Conservation (phyloP, 805 yeast genomes). For the Candida suzukii region DNA sequence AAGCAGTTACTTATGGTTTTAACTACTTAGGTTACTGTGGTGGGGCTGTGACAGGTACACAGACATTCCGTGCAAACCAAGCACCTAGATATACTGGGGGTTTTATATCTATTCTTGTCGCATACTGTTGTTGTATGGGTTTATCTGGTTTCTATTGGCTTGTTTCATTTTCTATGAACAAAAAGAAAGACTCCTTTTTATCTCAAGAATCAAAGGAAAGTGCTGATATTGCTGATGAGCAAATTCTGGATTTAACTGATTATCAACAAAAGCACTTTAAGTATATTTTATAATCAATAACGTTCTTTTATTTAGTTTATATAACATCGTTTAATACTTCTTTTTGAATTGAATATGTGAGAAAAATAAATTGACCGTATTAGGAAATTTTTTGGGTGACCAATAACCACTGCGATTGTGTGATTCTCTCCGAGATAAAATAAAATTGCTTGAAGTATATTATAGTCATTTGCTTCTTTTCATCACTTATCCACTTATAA, state of each 20-base stretch:
- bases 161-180: conserved; percentile 18
- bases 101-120: conserved; percentile 35
- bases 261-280: conserved; percentile 18
- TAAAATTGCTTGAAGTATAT: no score
- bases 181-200: not conserved
- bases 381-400: no score
- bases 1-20: conserved; percentile 29
- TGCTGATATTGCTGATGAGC: conserved; percentile 21
- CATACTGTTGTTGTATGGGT: conserved; percentile 32
- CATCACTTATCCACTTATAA: no score
- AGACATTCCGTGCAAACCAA: conserved; percentile 33
- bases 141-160: conserved; percentile 28
- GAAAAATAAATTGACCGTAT: no score
- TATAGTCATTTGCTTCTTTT: no score
- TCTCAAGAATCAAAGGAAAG: conserved; percentile 13
- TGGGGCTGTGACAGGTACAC: conserved; percentile 41
- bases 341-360: no score
- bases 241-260: conserved; percentile 32
- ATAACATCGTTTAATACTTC: no score
- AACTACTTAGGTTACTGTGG: conserved; percentile 29
- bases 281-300: no score
- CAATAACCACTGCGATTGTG: no score
- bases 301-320: no score
- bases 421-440: no score
- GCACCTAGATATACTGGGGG: conserved; percentile 38